Base-by-base conservation (phyloP, 768 basidiomycete genomes). In the Termitomyces eurrhizus region DNA sequence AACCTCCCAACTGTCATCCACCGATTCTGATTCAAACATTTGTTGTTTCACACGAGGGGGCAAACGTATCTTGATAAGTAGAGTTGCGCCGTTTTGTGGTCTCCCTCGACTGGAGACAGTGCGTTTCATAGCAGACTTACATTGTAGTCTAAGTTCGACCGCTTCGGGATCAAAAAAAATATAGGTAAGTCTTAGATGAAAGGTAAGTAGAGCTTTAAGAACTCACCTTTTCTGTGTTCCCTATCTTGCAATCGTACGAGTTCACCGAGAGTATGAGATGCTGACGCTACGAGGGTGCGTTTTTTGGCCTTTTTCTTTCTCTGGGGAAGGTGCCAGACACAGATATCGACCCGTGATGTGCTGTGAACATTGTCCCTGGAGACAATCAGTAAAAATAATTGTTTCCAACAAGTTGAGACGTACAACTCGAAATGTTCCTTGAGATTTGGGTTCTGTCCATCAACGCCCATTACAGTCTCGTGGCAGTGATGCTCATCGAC, bases 401-500 rank as follows among this genome's bases (percentile, higher is more conserved):
- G 21, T 26, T 32, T 13, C n/a, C n/a, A 32, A 14, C 9, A 21
- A 12, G 21, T 13, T 13, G 6, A 9, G n/a, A 76, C 85, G 57
- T 67, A 89, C 89, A 89, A 74, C 32, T 68, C 64, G 59, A 86
- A 80, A 0, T 69, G 71, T 1, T 80, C 75, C 62, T 84, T 87
- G 52, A 84, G 72, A 65, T 90, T 90, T 0, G 86, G 81, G 59
- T 86, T 88, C 66, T 89, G 87, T 0, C 89, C 89, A 58, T 91
- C 88, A 21, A 75, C 75, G 0, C 89, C 89, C 2, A 91, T 80
- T 24, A 75, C 70, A 9, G 82, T 75, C 65, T 90, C 89, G 59
- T 84, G 78, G 6, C 53, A 59, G n/a, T 80, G 73, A 32, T 82
- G 78, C 6, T 80, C 77, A 58, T 83, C 84, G 12, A 87, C 73